These are phyloP conservation scores for Neopestalotiopsis rosae DNA, from an alignment of 2,329 filamentous ascomycete species.

Conservation along the genomic window DNA sequence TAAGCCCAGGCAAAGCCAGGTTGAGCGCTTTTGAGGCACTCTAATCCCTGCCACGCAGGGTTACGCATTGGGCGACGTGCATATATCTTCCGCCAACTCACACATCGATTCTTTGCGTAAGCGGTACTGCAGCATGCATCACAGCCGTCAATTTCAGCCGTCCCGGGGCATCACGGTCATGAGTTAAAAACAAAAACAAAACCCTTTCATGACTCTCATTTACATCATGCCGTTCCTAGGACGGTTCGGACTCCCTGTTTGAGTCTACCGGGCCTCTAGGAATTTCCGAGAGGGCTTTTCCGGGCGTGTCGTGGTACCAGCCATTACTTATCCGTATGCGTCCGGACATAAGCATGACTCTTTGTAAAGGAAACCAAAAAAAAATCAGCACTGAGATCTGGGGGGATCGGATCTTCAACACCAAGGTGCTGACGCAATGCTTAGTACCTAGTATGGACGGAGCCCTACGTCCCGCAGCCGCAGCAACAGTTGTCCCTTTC, in stretches of 20 bases:
- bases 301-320: background rate
- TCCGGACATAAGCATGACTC: background rate
- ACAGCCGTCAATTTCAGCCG: background rate
- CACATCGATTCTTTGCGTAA: background rate
- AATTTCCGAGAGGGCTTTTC: background rate
- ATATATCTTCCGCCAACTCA: background rate
- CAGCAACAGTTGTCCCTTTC: background rate
- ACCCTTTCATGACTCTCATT: background rate
- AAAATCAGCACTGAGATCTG: background rate
- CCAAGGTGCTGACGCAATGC: background rate
- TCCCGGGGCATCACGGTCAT: background rate
- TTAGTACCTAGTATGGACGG: background rate
- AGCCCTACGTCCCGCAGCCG: background rate
- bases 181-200: background rate
- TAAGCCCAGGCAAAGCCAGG: background rate
- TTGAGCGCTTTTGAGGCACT: background rate
- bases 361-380: background rate
- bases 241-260: constrained; percentile 2
- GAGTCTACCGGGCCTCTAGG: background rate
- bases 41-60: background rate
- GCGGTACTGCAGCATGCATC: background rate
- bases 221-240: background rate
- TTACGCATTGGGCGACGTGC: constrained; percentile 4
- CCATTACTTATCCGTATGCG: background rate
- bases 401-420: background rate